phyloP scores from a whole-genome alignment of 371 early-diverging fungal genomes.

The Blakeslea trispora region DNA sequence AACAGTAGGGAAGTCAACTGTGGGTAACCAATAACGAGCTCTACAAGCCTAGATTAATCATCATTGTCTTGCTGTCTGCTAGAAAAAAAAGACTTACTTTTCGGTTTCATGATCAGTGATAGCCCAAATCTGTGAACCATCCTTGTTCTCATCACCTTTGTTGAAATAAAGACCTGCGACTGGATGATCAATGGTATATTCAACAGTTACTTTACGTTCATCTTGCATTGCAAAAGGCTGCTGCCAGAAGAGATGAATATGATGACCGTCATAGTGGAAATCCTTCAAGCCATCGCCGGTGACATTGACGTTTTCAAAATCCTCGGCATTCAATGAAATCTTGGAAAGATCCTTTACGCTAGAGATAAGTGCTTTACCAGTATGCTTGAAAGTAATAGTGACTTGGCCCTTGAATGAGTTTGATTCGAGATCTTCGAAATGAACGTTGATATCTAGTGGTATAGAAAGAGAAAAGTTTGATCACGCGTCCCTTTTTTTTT shows the following conservation, averaged over 20 bases:
- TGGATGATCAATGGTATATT: constrained; percentile 47
- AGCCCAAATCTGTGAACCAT: constrained; percentile 12
- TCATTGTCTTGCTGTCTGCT: constrained; percentile 17
- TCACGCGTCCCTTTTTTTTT: too few relatives aligned
- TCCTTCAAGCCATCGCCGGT: constrained; percentile 23
- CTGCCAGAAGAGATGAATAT: constrained; percentile 38
- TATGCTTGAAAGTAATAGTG: constrained; percentile 34
- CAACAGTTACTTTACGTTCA: constrained; percentile 37
- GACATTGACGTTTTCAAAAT: constrained; percentile 36
- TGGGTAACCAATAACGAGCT: constrained; percentile 64
- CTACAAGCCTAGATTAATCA: constrained; percentile 24
- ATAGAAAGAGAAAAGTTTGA: too few relatives aligned
- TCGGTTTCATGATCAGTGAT: constrained; percentile 46
- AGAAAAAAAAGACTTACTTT: constrained; percentile 24
- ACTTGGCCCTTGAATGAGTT: constrained; percentile 26
- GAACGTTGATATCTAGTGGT: constrained; percentile 32
- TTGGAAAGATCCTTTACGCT: constrained; percentile 13
- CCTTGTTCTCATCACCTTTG: constrained; percentile 15
- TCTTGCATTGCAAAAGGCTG: constrained; percentile 34
- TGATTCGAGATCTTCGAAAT: constrained; percentile 29
- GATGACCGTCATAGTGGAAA: constrained; percentile 45
- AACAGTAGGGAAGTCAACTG: constrained; percentile 59
- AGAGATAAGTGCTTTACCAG: constrained; percentile 14
- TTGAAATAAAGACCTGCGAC: constrained; percentile 39
- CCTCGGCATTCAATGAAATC: constrained; percentile 38